Percentiles rank a stretch among this genome's conserved stretches.
Conservation (phyloP, 129 eudicot genomes). For the Flaveria robusta region DNA sequence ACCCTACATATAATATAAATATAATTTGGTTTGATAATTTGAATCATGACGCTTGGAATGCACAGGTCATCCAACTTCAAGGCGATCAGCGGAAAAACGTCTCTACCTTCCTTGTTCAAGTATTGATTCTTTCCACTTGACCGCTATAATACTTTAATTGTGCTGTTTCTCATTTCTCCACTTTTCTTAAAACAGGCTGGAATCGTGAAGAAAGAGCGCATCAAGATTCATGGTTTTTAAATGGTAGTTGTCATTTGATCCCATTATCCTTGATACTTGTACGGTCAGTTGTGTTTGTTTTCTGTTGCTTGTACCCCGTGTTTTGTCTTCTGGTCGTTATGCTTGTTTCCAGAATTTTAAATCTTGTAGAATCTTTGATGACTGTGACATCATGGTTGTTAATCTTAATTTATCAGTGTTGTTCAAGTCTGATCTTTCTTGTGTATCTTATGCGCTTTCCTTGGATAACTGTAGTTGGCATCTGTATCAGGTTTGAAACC, state of each 20-base stretch:
- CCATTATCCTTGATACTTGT: constrained; percentile 27
- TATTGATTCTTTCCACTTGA: constrained; percentile 5
- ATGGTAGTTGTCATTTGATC: constrained; percentile 17
- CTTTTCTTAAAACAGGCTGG: constrained; percentile 48
- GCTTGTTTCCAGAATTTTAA: constrained; percentile 13
- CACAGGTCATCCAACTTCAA: constrained; percentile 44
- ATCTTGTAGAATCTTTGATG: constrained; percentile 15
- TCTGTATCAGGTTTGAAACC: too few species aligned
- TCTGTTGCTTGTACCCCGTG: constrained; percentile 12
- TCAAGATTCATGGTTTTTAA: constrained; percentile 82
- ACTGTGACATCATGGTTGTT: constrained; percentile 26
- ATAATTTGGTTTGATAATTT: background rate
- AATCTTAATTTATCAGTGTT: constrained; percentile 25
- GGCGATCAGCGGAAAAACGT: constrained; percentile 49
- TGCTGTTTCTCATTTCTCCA: background rate
- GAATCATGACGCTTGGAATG: background rate
- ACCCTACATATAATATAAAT: background rate
- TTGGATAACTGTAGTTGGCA: too few species aligned
- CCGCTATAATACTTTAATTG: background rate
- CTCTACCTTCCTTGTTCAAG: constrained; percentile 42
- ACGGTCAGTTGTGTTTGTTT: background rate
- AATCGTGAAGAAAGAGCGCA: constrained; percentile 82
- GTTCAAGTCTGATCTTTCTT: constrained; percentile 14
- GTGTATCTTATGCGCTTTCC: background rate
- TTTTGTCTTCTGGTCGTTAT: constrained; percentile 1